phyloP scores from a whole-genome alignment of 495 filamentous ascomycete genomes.

The Lineolata rhizophorae region DNA sequence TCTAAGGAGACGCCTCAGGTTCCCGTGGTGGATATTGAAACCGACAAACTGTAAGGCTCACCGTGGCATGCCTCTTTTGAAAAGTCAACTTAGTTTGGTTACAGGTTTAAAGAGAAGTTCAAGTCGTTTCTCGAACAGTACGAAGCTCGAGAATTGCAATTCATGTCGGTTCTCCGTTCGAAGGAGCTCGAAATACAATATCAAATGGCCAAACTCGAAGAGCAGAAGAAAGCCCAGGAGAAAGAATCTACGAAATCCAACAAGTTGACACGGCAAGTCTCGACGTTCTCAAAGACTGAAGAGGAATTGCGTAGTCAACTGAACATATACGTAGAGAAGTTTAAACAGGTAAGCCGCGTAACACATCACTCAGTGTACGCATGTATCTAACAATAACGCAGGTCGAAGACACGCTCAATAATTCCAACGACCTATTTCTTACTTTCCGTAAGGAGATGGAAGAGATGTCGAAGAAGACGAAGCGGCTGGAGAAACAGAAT shows the following conservation, averaged over 20 bases:
- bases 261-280: constrained; percentile 71
- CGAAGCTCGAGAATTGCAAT: constrained; percentile 80
- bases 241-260: constrained; percentile 55
- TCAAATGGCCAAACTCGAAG: constrained; percentile 65
- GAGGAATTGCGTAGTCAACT: constrained; percentile 81
- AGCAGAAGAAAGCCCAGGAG: constrained; percentile 72
- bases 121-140: constrained; percentile 91
- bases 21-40: constrained; percentile 41
- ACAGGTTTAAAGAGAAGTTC: constrained; percentile 69
- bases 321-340: constrained; percentile 98
- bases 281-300: constrained; percentile 92
- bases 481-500: constrained; percentile 92
- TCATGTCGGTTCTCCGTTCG: constrained; percentile 66
- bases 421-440: constrained; percentile 92
- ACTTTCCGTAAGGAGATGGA: constrained; percentile 99
- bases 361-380: not conserved
- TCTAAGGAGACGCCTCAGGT: constrained; percentile 11
- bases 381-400: constrained; percentile 19
- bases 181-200: constrained; percentile 95
- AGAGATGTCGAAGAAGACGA: constrained; percentile 99
- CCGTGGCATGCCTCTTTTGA: not conserved
- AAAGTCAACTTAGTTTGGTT: too few relatives aligned
- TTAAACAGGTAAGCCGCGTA: constrained; percentile 69
- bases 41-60: constrained; percentile 58
- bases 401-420: constrained; percentile 98